These are phyloP conservation scores for Pseudotsuga menziesii DNA, from an alignment of 75 land plant genomes.

Conservation along the genomic window DNA sequence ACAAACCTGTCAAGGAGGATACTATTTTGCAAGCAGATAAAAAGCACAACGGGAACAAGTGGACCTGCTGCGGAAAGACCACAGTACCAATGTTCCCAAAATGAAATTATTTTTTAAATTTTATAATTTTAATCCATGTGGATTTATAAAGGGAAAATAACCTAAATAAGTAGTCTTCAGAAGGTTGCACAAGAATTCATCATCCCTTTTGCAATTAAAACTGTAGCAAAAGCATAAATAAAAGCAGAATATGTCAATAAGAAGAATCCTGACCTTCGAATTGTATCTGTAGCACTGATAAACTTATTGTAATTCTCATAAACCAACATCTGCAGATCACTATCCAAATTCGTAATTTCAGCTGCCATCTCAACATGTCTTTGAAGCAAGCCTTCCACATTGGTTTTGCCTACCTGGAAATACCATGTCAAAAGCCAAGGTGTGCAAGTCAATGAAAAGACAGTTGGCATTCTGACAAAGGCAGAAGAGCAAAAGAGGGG, in stretches of 20 bases:
- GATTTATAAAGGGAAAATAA: background rate
- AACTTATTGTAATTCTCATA: slow-evolving; percentile 99
- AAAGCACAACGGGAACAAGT: background rate
- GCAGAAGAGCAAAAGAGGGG: slow-evolving; percentile 5
- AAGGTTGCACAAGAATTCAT: background rate
- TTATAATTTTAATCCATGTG: background rate
- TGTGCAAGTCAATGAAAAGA: background rate
- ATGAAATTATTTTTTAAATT: background rate
- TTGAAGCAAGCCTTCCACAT: slow-evolving; percentile 76
- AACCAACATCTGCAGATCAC: slow-evolving; percentile 94
- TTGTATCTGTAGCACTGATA: slow-evolving; percentile 97
- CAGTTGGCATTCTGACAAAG: no score
- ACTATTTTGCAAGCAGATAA: no score
- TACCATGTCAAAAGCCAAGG: background rate
- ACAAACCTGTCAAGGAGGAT: no score
- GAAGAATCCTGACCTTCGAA: slow-evolving; percentile 54
- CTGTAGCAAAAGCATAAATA: background rate
- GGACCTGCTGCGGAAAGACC: no score
- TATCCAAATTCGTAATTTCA: slow-evolving; percentile 96
- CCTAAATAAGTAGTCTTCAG: background rate
- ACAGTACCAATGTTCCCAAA: no score
- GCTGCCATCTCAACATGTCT: slow-evolving; percentile 98
- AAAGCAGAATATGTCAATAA: no score
- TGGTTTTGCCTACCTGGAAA: slow-evolving; percentile 65
- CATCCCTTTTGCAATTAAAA: background rate